Conservation (phyloP, 129 eudicot species). For the Erigeron canadensis region DNA sequence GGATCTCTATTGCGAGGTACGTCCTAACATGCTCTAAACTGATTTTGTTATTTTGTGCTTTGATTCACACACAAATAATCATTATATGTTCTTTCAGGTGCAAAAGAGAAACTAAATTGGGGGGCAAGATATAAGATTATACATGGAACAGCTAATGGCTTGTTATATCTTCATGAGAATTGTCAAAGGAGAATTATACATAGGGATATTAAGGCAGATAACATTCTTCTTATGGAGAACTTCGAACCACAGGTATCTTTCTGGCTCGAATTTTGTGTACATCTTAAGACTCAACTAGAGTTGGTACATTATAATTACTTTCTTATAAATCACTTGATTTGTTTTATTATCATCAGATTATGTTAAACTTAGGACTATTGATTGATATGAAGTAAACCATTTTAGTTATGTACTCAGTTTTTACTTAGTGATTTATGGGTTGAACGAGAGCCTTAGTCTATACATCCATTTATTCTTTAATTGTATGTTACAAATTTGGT, state of each 20-base stretch:
- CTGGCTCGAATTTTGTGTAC: neutral
- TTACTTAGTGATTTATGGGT: neutral
- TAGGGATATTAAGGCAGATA: conserved; percentile 84
- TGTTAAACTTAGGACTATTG: too few relatives aligned
- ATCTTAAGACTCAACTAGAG: neutral
- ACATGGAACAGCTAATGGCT: conserved; percentile 74
- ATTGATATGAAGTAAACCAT: too few relatives aligned
- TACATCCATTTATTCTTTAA: neutral
- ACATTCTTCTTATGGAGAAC: conserved; percentile 68
- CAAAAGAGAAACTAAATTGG: conserved; percentile 67
- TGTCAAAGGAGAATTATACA: conserved; percentile 84
- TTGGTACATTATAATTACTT: neutral
- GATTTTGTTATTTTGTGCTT: neutral
- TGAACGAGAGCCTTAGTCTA: neutral
- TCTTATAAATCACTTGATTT: neutral
- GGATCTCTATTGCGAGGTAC: conserved; percentile 65
- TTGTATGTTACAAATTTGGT: neutral
- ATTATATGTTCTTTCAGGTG: conserved; percentile 29
- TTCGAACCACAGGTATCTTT: conserved; percentile 76
- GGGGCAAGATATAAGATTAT: conserved; percentile 58
- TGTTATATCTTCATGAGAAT: conserved; percentile 70
- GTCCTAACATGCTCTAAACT: conserved; percentile 21
- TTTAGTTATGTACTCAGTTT: too few relatives aligned
- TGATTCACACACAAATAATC: neutral
- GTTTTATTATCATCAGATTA: neutral